Evolutionary conservation across 352 stramenopile genomes (phyloP), one percentile per base, ranked within the genome.

Genomic region (Globisporangium paddicum): DNA sequence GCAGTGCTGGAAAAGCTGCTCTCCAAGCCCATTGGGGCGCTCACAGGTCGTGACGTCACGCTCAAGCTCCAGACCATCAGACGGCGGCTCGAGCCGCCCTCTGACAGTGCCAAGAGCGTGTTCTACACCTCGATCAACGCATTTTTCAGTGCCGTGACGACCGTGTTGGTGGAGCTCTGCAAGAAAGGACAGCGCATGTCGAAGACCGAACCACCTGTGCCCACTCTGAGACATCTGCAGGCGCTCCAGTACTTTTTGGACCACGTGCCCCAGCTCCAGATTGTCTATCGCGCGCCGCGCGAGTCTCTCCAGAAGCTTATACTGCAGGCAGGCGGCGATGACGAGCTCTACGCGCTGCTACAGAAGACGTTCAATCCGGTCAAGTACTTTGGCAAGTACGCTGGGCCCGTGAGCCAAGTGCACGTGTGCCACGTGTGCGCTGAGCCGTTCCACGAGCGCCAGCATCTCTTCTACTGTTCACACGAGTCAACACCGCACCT

Each of bases 401-500:
- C 68, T 3, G 79, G 80, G 2, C 79, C 77, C 19, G 63, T 88
- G 23, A 88, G 64, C 55, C 75, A 82, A 44, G 70, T 79, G 52
- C 68, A 83, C 53, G 64, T 60, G 26, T 94, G 85, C 50, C 66
- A 75, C 23, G 72, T 90, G 55, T 94, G 85, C 57, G 32, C 77
- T n/a, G 74, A 82, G 45, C 82, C 80, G 5, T 90, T 94, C 46
- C 75, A 89, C 21, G 68, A 89, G 44, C 75, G 79, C 2, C 82
- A 94, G 47, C 85, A 91, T 34, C 10, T 92, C 4, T 89, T 94
- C 44, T 92, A 91, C 56, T 94, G 85, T 55, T 63, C 67, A 2
- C 65, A 76, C 16, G 50, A 60, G 23, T 58, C 69, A 5, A 60
- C 69, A 21, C 68, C 63, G 5, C 85, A 94, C 45, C 52, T 77